Base-by-base conservation (phyloP, 768 basidiomycete species). In the Pulveroboletus sp. region DNA sequence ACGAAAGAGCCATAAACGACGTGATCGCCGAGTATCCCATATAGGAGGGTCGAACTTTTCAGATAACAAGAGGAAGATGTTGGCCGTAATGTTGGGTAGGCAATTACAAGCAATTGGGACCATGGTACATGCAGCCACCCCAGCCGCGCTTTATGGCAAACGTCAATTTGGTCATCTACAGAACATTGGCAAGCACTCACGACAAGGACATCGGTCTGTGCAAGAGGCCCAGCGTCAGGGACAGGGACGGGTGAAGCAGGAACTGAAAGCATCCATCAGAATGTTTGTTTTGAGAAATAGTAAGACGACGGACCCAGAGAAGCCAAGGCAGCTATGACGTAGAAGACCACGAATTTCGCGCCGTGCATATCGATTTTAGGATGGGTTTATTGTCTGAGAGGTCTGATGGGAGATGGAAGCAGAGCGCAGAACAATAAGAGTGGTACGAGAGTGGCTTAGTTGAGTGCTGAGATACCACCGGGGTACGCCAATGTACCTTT, bases 391-490 rank as follows among this genome's bases (percentile, higher is more conserved):
- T 69, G 63, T 69, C 53, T 54, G 43, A 41, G 15, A 50, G 28
- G 39, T 47, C 39, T 33, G 46, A 43, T 47, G 45, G 30, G 51
- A 43, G n/a, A n/a, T n/a, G n/a, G n/a, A n/a, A 44, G 42, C 13
- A 44, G 43, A 46, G 41, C 37, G 33, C 53, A 58, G 55, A 69
- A 67, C 66, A 69, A 69, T 67, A 68, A 66, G 66, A 58, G 43
- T 32, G 15, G 47, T n/a, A n/a, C n/a, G n/a, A n/a, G n/a, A n/a
- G n/a, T n/a, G n/a, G n/a, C 51, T 57, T 46, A 55, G 35, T 46
- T 59, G 59, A 57, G 46, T 60, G 11, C 17, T 37, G 17, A 37
- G 4, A n/a, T 57, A 56, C 46, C 4, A 14, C 1, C 21, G 13
- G 18, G 9, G 11, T 6, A 13, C 8, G 7, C 30, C 4, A 5